These are phyloP conservation scores for Panicum hallii DNA, from an alignment of 202 grass and related monocot species.

Conservation along the genomic window DNA sequence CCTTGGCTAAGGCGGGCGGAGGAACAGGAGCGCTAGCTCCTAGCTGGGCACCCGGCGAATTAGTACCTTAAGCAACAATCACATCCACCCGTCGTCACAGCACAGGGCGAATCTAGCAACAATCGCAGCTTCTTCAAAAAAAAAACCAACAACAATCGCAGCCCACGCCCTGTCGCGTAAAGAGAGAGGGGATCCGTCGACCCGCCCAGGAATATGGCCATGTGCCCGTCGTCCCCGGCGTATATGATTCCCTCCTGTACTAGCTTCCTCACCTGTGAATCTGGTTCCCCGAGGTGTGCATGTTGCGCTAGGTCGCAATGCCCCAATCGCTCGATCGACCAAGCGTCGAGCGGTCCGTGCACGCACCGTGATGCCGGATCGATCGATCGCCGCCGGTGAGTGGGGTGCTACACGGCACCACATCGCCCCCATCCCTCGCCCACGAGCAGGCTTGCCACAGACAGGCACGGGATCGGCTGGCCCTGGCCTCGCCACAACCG, in stretches of 20 bases:
- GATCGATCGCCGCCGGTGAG: neutral
- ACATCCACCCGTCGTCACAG: neutral
- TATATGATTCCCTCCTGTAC: neutral
- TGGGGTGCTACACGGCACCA: constrained; percentile 29
- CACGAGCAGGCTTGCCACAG: neutral
- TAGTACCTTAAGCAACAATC: constrained; percentile 25
- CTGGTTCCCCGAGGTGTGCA: neutral
- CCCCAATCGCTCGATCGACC: neutral
- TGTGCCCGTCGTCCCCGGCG: constrained; percentile 22
- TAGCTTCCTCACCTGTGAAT: neutral
- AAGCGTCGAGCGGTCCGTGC: neutral
- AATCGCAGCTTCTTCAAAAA: neutral
- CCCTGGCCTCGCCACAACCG: constrained; percentile 5
- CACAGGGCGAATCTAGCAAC: constrained; percentile 12
- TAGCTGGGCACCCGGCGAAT: neutral
- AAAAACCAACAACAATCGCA: neutral
- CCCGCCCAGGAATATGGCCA: constrained; percentile 47
- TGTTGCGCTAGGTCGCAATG: neutral
- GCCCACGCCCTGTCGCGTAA: neutral
- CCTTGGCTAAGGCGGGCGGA: neutral
- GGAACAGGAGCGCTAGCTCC: neutral
- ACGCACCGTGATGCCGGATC: neutral
- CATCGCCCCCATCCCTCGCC: constrained; percentile 38
- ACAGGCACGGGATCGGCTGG: neutral
- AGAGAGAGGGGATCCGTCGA: neutral